These are phyloP conservation scores for Phaffomyces opuntiae DNA, from an alignment of 805 yeast genomes.

Conservation along the genomic window DNA sequence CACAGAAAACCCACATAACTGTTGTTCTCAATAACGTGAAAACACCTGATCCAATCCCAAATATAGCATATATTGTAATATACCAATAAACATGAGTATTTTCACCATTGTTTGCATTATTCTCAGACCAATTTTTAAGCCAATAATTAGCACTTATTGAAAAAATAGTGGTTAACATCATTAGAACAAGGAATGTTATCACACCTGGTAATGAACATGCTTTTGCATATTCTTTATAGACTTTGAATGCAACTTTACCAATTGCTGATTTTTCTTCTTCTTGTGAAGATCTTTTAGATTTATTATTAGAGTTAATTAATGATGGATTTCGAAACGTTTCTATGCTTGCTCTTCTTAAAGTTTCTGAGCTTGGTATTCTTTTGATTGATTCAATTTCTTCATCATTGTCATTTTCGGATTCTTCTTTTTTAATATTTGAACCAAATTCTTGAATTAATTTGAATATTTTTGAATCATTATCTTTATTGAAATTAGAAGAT, in stretches of 20 bases:
- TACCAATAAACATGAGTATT: conserved; percentile 39
- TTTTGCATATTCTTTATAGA: conserved; percentile 46
- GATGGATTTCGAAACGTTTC: conserved; percentile 31
- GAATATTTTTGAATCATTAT: conserved; percentile 38
- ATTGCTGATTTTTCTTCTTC: conserved; percentile 46
- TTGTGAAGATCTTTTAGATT: conserved; percentile 35
- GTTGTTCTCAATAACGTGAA: conserved; percentile 40
- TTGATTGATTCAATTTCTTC: conserved; percentile 9
- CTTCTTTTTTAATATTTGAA: conserved; percentile 30
- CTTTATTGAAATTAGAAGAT: conserved; percentile 41
- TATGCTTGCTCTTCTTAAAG: conserved; percentile 8
- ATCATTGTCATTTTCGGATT: conserved; percentile 1
- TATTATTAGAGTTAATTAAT: conserved; percentile 8
- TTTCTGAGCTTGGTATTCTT: background rate
- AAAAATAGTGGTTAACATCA: conserved; percentile 31
- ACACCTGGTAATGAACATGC: conserved; percentile 53
- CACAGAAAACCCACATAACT: conserved; percentile 44
- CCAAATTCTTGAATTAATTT: conserved; percentile 61
- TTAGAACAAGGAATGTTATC: conserved; percentile 28
- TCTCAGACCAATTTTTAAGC: conserved; percentile 67
- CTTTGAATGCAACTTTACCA: conserved; percentile 51
- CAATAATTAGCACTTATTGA: conserved; percentile 47
- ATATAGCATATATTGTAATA: conserved; percentile 45
- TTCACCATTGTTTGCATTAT: conserved; percentile 31
- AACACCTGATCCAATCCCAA: conserved; percentile 48